phyloP scores from a whole-genome alignment of 139 green algal species.

The Zygnema cylindricum region DNA sequence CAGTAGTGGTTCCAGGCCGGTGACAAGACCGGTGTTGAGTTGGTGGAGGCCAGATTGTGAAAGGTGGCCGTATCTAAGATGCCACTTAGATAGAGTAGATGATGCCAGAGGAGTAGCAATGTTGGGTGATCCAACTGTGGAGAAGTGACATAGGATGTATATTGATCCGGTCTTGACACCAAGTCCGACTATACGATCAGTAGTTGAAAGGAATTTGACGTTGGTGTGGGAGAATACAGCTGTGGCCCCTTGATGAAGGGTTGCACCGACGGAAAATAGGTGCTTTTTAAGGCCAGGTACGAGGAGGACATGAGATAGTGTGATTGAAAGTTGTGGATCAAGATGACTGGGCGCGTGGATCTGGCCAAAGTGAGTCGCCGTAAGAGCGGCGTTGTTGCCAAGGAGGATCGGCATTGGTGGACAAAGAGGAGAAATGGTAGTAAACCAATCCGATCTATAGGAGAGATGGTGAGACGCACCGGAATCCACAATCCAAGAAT shows the following conservation, averaged over 20 bases:
- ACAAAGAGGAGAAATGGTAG: not conserved
- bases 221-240: not conserved
- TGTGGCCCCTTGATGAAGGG: not conserved
- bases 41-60: not conserved
- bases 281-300: not conserved
- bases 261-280: not conserved
- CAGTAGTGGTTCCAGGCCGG: not conserved
- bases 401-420: not conserved
- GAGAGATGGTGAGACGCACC: not conserved
- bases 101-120: not conserved
- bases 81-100: not conserved
- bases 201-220: not conserved
- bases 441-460: not conserved
- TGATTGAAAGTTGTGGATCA: not conserved
- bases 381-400: not conserved
- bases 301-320: not conserved
- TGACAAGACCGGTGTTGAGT: not conserved
- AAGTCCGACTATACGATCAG: not conserved
- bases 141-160: not conserved
- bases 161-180: not conserved
- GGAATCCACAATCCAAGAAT: not conserved
- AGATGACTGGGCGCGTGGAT: not conserved
- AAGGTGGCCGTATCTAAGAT: not conserved
- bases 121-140: not conserved
- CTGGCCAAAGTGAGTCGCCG: not conserved